A percentile compares a stretch with the other conserved stretches of the same genome.
Conservation (phyloP, 2,329 filamentous ascomycete genomes). For the Penicillium italicum region DNA sequence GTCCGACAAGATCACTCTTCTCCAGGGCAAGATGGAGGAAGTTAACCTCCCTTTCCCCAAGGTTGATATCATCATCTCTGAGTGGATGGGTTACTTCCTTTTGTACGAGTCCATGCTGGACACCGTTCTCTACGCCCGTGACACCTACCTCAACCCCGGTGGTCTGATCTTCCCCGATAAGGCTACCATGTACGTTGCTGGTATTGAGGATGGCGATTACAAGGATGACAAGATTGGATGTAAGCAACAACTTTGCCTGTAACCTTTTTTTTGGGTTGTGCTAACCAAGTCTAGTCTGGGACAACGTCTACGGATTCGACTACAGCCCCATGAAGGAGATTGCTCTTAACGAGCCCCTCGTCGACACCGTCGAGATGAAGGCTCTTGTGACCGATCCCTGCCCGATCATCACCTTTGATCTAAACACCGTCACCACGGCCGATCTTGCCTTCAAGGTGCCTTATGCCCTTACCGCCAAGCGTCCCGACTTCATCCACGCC, state of each 20-base stretch:
- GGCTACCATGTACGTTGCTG: constrained; percentile 93
- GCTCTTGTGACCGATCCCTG: constrained; percentile 91
- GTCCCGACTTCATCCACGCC: constrained; percentile 93
- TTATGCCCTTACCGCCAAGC: constrained; percentile 72
- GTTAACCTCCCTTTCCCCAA: constrained; percentile 87
- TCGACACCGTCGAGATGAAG: constrained; percentile 97
- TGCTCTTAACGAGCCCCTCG: constrained; percentile 89
- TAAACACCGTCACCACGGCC: constrained; percentile 80
- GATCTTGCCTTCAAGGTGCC: constrained; percentile 81
- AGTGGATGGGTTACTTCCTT: constrained; percentile 99
- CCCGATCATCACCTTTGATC: constrained; percentile 79
- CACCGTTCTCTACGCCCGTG: constrained; percentile 92
- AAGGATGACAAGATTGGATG: constrained; percentile 99
- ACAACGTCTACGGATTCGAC: constrained; percentile 98
- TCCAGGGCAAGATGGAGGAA: constrained; percentile 99
- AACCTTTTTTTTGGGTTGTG: not conserved
- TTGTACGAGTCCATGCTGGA: constrained; percentile 99
- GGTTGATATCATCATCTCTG: constrained; percentile 98
- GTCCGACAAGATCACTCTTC: constrained; percentile 90
- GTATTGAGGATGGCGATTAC: constrained; percentile 98
- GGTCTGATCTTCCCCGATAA: constrained; percentile 98
- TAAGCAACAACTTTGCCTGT: constrained; percentile 49
- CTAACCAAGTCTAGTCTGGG: constrained; percentile 71
- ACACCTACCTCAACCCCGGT: constrained; percentile 80
- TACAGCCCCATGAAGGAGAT: constrained; percentile 91